Conservation (phyloP, 2,329 filamentous ascomycete species). For the Chrysosporium keratinophilum region DNA sequence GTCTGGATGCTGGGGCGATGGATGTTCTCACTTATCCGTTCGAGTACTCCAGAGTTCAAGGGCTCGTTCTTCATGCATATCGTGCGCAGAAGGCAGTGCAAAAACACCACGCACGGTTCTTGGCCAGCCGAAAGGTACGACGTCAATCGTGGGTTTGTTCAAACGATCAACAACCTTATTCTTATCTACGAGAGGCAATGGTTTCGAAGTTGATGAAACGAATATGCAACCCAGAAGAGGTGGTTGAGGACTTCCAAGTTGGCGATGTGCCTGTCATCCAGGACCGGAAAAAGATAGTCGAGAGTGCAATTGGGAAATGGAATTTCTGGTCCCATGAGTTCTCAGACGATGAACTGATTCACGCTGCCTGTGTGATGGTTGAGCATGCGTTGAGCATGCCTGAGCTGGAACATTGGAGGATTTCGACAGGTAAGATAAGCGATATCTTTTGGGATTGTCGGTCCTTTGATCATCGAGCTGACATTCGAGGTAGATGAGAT, state of each 20-base stretch:
- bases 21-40: conserved; percentile 79
- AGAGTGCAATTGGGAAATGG: conserved; percentile 65
- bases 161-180: conserved; percentile 73
- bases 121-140: conserved; percentile 62
- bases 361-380: conserved; percentile 78
- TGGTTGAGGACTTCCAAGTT: conserved; percentile 45
- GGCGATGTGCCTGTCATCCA: conserved; percentile 57
- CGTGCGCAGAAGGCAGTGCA: conserved; percentile 66
- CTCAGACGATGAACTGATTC: conserved; percentile 78
- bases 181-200: conserved; percentile 86
- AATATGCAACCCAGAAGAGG: conserved; percentile 64
- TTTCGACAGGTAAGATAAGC: conserved; percentile 56
- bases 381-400: conserved; percentile 75
- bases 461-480: not conserved
- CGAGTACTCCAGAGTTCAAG: conserved; percentile 60
- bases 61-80: conserved; percentile 73
- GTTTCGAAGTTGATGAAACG: conserved; percentile 81
- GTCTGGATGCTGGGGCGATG: conserved; percentile 73
- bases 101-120: conserved; percentile 59
- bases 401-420: conserved; percentile 68
- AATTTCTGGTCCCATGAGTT: conserved; percentile 83
- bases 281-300: conserved; percentile 56
- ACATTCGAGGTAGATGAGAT: conserved; percentile 53
- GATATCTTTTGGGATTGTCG: not conserved
- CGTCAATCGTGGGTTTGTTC: conserved; percentile 90